A percentile compares a stretch with the other conserved stretches of the same genome.
Evolutionary conservation across 306 rosid genomes (phyloP).

Genomic region (Fagus sylvatica): DNA sequence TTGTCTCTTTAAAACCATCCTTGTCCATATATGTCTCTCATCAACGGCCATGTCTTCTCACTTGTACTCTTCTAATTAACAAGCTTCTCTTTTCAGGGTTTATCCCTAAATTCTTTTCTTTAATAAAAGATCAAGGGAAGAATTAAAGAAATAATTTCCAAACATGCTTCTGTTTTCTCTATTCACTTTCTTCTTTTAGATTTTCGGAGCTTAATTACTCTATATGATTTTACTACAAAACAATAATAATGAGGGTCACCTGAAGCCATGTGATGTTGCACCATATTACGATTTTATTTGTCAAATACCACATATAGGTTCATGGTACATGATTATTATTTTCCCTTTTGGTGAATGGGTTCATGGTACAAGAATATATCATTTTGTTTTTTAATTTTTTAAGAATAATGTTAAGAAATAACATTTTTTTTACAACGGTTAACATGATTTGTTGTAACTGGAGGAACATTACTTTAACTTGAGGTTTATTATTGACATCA

Average conservation of each 20-base stretch:
- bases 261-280: not conserved
- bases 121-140: not conserved
- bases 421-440: too few relatives aligned
- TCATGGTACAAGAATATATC: too few relatives aligned
- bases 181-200: too few relatives aligned
- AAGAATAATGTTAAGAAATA: too few relatives aligned
- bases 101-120: not conserved
- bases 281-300: not conserved
- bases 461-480: too few relatives aligned
- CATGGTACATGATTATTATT: not conserved
- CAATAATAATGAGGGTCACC: not conserved
- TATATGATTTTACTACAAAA: not conserved
- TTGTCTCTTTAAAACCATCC: slow-evolving; percentile 67
- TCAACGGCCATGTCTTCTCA: slow-evolving; percentile 41
- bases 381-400: too few relatives aligned
- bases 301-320: not conserved
- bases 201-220: too few relatives aligned
- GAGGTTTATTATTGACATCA: too few relatives aligned
- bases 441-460: too few relatives aligned
- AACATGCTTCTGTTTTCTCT: too few relatives aligned
- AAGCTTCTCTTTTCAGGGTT: not conserved
- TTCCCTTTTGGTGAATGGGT: too few relatives aligned
- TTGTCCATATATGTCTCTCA: slow-evolving; percentile 62
- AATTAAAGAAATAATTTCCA: too few relatives aligned
- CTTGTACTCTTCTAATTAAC: slow-evolving; percentile 20